These are phyloP conservation scores for Verticillium tricorpus DNA, from an alignment of 2,329 filamentous ascomycete species.

Conservation along the genomic window DNA sequence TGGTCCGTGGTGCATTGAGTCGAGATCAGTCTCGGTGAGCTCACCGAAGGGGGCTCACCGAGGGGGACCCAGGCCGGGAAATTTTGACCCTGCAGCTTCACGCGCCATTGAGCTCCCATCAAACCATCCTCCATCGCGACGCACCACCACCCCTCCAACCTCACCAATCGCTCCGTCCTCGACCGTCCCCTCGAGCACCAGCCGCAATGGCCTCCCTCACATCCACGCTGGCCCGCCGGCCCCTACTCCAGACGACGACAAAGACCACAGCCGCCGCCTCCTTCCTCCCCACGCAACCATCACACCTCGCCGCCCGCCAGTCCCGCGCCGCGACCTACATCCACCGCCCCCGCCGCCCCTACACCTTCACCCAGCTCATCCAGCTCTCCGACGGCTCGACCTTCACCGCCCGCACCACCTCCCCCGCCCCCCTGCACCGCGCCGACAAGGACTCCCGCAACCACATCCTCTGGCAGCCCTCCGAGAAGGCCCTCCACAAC, in stretches of 20 bases:
- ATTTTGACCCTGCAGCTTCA: slow-evolving; percentile 6
- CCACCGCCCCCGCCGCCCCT: slow-evolving; percentile 82
- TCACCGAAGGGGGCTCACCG: slow-evolving; percentile 14
- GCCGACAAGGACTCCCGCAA: slow-evolving; percentile 81
- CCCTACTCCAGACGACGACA: slow-evolving; percentile 2
- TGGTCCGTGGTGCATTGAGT: not conserved
- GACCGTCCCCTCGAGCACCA: not conserved
- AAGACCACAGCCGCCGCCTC: slow-evolving; percentile 16
- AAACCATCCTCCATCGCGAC: slow-evolving; percentile 6
- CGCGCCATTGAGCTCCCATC: slow-evolving; percentile 7
- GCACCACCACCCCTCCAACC: not conserved
- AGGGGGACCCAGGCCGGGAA: slow-evolving; percentile 9
- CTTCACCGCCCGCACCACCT: slow-evolving; percentile 75
- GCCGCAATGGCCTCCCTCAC: not conserved
- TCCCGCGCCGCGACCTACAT: slow-evolving; percentile 81
- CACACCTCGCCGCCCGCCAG: slow-evolving; percentile 40
- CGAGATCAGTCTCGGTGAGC: not conserved
- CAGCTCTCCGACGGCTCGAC: slow-evolving; percentile 88
- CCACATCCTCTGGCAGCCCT: slow-evolving; percentile 86
- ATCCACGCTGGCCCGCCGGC: slow-evolving; percentile 1
- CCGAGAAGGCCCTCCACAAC: slow-evolving; percentile 72
- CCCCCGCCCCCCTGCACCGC: slow-evolving; percentile 56
- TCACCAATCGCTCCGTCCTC: not conserved
- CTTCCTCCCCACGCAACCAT: slow-evolving; percentile 6
- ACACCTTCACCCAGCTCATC: slow-evolving; percentile 95